Conservation (phyloP, 176 grass and related monocot genomes). For the Avena atlantica region DNA sequence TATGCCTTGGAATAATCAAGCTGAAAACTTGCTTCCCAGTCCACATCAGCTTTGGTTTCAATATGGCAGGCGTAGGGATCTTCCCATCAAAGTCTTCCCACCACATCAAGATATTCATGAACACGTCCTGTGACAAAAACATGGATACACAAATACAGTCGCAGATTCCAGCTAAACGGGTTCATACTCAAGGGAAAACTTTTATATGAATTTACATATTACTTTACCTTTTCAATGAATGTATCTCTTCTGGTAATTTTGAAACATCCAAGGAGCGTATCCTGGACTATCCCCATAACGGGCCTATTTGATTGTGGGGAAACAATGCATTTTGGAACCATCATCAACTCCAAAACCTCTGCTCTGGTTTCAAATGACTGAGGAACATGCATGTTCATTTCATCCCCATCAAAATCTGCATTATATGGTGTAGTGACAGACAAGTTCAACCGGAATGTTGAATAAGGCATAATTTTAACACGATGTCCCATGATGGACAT, state of each 20-base stretch:
- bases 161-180: not conserved
- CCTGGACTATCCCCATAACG: slow-evolving; percentile 95
- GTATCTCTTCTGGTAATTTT: slow-evolving; percentile 93
- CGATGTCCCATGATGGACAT: slow-evolving; percentile 97
- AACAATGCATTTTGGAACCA: slow-evolving; percentile 98
- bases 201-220: not conserved
- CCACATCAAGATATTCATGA: slow-evolving; percentile 97
- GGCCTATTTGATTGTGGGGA: slow-evolving; percentile 86
- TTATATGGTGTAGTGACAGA: slow-evolving; percentile 94
- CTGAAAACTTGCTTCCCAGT: slow-evolving; percentile 96
- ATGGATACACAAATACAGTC: not conserved
- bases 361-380: slow-evolving; percentile 92
- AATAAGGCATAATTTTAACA: slow-evolving; percentile 94
- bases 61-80: slow-evolving; percentile 80
- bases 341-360: slow-evolving; percentile 90
- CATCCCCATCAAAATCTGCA: slow-evolving; percentile 96
- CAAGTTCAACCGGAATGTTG: slow-evolving; percentile 86
- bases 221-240: slow-evolving; percentile 82
- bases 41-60: slow-evolving; percentile 88
- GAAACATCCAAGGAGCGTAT: slow-evolving; percentile 75
- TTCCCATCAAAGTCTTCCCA: slow-evolving; percentile 97
- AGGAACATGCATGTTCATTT: slow-evolving; percentile 98
- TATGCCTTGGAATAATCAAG: slow-evolving; percentile 91
- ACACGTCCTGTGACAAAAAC: slow-evolving; percentile 72
- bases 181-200: not conserved